These are phyloP conservation scores for Agaricus subrufescens DNA, from an alignment of 768 basidiomycete species.

Conservation along the genomic window DNA sequence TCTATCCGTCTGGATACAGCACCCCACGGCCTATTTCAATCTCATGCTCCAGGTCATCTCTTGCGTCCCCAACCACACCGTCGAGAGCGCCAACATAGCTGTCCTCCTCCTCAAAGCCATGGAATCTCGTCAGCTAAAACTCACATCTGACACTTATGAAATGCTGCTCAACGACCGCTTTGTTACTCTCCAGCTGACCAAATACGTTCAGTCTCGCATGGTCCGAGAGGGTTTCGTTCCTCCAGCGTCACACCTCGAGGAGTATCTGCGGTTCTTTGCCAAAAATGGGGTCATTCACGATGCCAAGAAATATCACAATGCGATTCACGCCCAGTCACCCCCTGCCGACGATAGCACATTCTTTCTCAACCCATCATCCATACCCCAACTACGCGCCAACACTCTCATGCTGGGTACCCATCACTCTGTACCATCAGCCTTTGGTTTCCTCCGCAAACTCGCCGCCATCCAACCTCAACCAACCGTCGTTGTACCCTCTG, in stretches of 20 bases:
- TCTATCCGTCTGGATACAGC: conserved; percentile 22
- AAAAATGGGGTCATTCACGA: conserved; percentile 38
- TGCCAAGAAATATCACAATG: conserved; percentile 32
- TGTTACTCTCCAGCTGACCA: conserved; percentile 45
- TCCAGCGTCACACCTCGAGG: conserved; percentile 38
- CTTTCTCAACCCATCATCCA: conserved; percentile 2
- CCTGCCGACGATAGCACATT: conserved; percentile 4
- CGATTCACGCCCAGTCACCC: conserved; percentile 24
- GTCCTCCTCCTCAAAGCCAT: conserved; percentile 41
- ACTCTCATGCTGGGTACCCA: conserved; percentile 39
- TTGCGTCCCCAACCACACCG: conserved; percentile 31
- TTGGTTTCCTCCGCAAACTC: conserved; percentile 40
- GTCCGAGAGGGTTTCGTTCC: conserved; percentile 34
- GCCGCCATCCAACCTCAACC: conserved; percentile 3
- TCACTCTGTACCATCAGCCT: conserved; percentile 37
- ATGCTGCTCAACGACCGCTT: conserved; percentile 45
- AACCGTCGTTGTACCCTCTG: not conserved
- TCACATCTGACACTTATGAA: conserved; percentile 37
- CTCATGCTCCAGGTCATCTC: conserved; percentile 49
- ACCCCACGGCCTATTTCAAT: conserved; percentile 38
- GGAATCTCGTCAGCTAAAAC: conserved; percentile 37
- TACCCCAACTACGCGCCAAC: conserved; percentile 29
- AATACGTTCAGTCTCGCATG: conserved; percentile 40
- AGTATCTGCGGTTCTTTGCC: conserved; percentile 43
- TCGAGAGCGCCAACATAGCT: conserved; percentile 32